Conservation (phyloP, 1,284 basidiomycete genomes). For the Tilletiaria anomala region DNA sequence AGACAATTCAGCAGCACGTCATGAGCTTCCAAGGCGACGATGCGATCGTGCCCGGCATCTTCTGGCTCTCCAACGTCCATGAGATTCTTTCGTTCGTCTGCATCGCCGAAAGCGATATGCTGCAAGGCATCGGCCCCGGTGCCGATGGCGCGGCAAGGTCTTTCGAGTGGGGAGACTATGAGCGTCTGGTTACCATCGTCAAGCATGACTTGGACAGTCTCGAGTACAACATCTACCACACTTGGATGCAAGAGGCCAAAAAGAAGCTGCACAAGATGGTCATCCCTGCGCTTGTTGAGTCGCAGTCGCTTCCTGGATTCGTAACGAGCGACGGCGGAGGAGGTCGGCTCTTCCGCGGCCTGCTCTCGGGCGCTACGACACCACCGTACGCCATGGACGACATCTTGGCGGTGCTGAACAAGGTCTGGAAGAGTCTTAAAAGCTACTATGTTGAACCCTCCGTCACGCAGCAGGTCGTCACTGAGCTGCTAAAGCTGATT, state of each 20-base stretch:
- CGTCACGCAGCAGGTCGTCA: conserved; percentile 90
- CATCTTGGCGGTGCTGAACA: conserved; percentile 88
- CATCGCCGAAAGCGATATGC: conserved; percentile 93
- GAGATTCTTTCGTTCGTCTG: conserved; percentile 98
- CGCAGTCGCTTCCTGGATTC: conserved; percentile 92
- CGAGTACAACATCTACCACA: conserved; percentile 99
- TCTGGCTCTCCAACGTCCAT: conserved; percentile 99
- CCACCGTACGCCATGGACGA: conserved; percentile 99
- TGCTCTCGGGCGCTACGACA: conserved; percentile 59
- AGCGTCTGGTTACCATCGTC: conserved; percentile 86
- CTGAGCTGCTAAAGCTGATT: conserved; percentile 87
- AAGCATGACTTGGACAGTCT: conserved; percentile 96
- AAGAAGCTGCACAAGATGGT: conserved; percentile 95
- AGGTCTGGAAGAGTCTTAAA: conserved; percentile 96
- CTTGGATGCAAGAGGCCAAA: conserved; percentile 98
- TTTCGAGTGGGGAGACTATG: conserved; percentile 95
- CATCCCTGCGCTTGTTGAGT: conserved; percentile 92
- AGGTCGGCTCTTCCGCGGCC: conserved; percentile 80
- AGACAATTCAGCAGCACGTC: conserved; percentile 89
- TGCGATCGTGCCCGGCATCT: conserved; percentile 87
- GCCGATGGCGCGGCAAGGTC: conserved; percentile 70
- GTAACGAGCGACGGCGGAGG: conserved; percentile 76
- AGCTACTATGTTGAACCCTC: conserved; percentile 98
- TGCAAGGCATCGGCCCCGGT: conserved; percentile 91
- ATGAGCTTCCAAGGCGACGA: conserved; percentile 90